These are phyloP conservation scores for Ophiostoma sp. DNA, from an alignment of 2,329 filamentous ascomycete genomes.

Conservation along the genomic window DNA sequence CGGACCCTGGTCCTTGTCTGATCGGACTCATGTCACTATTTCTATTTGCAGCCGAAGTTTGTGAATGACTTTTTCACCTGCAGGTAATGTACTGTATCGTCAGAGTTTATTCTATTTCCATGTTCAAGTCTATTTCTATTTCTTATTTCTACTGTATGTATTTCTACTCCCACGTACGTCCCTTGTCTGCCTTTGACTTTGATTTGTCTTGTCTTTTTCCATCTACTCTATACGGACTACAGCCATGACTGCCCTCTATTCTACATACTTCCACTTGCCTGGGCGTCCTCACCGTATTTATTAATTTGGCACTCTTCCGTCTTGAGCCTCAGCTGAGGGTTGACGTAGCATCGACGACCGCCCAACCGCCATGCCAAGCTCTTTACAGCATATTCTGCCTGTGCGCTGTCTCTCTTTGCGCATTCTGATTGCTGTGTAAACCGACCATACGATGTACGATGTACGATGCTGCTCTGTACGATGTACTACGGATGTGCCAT, in stretches of 20 bases:
- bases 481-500: neutral
- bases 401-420: neutral
- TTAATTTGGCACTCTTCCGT: neutral
- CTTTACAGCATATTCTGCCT: neutral
- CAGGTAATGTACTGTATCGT: no score
- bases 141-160: neutral
- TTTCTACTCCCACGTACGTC: neutral
- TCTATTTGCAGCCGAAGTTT: neutral
- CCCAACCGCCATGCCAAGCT: neutral
- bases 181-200: neutral
- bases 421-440: neutral
- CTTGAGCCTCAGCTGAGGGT: constrained; percentile 6
- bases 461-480: neutral
- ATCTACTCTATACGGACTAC: neutral
- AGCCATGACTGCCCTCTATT: neutral
- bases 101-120: neutral
- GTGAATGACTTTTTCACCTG: no score
- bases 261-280: neutral
- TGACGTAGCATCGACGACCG: neutral
- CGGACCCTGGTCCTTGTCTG: neutral
- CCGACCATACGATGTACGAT: neutral
- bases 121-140: neutral
- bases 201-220: neutral
- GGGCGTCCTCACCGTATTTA: neutral
- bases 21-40: neutral